These are phyloP conservation scores for Skeletonema menzelii DNA, from an alignment of 108 stramenopile species.

Conservation along the genomic window DNA sequence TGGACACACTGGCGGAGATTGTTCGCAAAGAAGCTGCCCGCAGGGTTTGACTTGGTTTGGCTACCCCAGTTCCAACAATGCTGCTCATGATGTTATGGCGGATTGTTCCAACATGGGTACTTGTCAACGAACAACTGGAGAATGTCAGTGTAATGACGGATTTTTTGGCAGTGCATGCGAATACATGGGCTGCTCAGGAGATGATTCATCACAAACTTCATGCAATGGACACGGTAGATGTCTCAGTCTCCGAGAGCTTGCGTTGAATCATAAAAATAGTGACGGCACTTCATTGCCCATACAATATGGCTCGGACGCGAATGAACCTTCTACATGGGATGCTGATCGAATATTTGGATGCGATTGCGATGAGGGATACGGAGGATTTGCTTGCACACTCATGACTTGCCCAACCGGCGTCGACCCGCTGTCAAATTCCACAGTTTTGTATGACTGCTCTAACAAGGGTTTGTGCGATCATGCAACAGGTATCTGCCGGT, in stretches of 20 bases:
- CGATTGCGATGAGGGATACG: conserved; percentile 73
- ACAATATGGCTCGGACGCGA: conserved; percentile 54
- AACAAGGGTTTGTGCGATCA: conserved; percentile 56
- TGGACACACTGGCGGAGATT: conserved; percentile 14
- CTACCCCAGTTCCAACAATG: conserved; percentile 43
- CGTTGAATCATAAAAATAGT: conserved; percentile 37
- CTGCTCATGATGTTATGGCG: conserved; percentile 49
- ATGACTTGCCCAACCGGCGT: conserved; percentile 65
- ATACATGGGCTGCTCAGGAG: conserved; percentile 58
- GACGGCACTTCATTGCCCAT: conserved; percentile 30
- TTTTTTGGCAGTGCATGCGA: conserved; percentile 81
- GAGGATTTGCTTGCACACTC: conserved; percentile 62
- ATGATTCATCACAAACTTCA: conserved; percentile 9
- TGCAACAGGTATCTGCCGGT: conserved; percentile 45
- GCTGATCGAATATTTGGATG: conserved; percentile 72
- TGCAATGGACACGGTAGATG: conserved; percentile 75
- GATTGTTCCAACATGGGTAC: conserved; percentile 78
- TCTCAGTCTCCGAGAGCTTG: conserved; percentile 68
- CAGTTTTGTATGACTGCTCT: conserved; percentile 50
- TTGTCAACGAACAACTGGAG: conserved; percentile 57
- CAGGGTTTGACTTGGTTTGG: conserved; percentile 54
- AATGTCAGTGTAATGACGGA: conserved; percentile 70
- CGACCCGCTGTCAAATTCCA: conserved; percentile 48
- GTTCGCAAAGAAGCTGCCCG: conserved; percentile 28
- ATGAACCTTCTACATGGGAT: conserved; percentile 71